Percentiles rank a stretch among this genome's conserved stretches.
Evolutionary conservation across 2,329 filamentous ascomycete species (phyloP).

Genomic region (Aschersonia sp.): DNA sequence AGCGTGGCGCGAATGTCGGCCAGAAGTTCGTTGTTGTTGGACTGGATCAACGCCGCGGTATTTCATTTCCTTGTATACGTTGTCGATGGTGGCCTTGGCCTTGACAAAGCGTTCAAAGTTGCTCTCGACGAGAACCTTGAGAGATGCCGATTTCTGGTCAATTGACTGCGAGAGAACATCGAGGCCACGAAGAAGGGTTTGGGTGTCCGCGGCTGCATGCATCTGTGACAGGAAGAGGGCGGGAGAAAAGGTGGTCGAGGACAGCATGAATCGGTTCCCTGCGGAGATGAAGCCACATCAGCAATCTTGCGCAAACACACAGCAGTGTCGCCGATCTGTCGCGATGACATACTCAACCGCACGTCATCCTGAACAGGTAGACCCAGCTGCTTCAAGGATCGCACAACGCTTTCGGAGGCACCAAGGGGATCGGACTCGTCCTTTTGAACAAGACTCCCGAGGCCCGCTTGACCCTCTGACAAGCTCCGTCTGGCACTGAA

Average conservation of each 20-base stretch:
- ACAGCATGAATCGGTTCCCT: constrained; percentile 88
- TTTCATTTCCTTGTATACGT: constrained; percentile 98
- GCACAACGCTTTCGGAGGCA: constrained; percentile 73
- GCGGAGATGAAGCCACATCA: constrained; percentile 1
- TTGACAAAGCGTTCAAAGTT: constrained; percentile 98
- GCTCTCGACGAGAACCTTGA: constrained; percentile 91
- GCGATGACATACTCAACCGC: constrained; percentile 44
- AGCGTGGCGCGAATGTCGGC: constrained; percentile 48
- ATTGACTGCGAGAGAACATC: constrained; percentile 82
- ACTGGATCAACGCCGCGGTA: constrained; percentile 44
- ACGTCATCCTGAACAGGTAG: constrained; percentile 74
- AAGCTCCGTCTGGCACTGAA: constrained; percentile 51
- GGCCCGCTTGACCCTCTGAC: constrained; percentile 19
- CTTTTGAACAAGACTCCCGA: constrained; percentile 68
- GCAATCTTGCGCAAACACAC: neutral
- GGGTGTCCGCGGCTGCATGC: constrained; percentile 73
- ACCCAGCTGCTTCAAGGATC: constrained; percentile 60
- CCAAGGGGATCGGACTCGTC: constrained; percentile 90
- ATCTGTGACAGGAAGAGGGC: constrained; percentile 84
- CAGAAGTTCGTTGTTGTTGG: constrained; percentile 20
- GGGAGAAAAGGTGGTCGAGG: constrained; percentile 89
- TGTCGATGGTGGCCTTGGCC: constrained; percentile 95
- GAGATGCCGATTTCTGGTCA: constrained; percentile 90
- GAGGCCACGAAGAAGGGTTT: constrained; percentile 65
- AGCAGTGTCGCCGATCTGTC: constrained; percentile 5